These are phyloP conservation scores for Fusarium phyllophilum DNA, from an alignment of 2,329 filamentous ascomycete genomes.

Conservation along the genomic window DNA sequence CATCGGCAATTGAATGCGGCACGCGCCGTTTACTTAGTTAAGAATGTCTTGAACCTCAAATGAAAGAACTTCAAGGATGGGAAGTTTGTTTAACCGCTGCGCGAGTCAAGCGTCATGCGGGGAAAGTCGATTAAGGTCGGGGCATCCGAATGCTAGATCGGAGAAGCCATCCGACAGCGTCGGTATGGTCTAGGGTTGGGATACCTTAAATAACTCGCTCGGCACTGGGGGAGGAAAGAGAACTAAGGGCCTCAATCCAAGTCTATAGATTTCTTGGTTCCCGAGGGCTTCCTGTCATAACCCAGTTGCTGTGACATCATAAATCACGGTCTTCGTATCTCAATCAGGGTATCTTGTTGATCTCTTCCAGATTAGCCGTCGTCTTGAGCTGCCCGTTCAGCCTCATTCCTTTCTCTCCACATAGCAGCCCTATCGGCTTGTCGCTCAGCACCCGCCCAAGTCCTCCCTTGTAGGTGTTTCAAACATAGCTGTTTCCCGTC, in stretches of 20 bases:
- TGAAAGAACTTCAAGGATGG: neutral
- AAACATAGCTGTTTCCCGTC: slow-evolving; percentile 58
- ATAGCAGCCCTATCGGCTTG: slow-evolving; percentile 30
- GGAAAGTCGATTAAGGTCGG: neutral
- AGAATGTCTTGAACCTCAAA: neutral
- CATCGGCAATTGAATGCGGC: slow-evolving; percentile 26
- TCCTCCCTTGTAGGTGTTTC: slow-evolving; percentile 62
- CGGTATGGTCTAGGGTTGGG: neutral
- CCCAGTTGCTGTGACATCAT: neutral
- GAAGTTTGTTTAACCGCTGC: neutral
- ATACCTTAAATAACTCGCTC: neutral
- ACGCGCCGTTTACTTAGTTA: neutral
- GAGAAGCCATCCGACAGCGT: too few species aligned
- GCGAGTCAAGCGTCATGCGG: neutral
- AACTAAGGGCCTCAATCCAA: too few species aligned
- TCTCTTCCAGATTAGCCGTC: neutral
- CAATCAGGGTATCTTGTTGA: neutral
- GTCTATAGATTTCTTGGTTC: too few species aligned
- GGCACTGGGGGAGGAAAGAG: neutral
- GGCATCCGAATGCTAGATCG: neutral
- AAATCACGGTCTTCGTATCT: neutral
- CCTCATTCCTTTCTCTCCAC: slow-evolving; percentile 33
- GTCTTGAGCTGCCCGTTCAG: neutral
- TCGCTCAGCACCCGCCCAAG: slow-evolving; percentile 54
- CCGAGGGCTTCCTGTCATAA: neutral